These are phyloP conservation scores for Aspergillus baeticus DNA, from an alignment of 495 filamentous ascomycete species.

Conservation along the genomic window DNA sequence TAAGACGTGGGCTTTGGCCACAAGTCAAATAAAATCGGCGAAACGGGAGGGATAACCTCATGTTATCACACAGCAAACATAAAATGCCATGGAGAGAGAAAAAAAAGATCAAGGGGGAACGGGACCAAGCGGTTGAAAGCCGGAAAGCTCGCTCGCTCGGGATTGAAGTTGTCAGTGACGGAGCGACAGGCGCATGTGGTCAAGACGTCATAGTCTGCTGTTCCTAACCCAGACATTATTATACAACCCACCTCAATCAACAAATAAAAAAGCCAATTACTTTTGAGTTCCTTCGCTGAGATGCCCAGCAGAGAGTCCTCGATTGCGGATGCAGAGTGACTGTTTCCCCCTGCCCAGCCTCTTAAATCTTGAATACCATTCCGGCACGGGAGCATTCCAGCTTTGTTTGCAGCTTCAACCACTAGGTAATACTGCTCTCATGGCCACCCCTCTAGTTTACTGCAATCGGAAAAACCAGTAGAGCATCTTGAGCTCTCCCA, in stretches of 20 bases:
- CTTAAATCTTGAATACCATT: no score
- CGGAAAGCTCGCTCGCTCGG: neutral
- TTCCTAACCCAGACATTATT: neutral
- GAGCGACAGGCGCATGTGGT: constrained; percentile 13
- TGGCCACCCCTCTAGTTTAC: neutral
- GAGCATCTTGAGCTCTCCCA: neutral
- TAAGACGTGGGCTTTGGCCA: constrained; percentile 26
- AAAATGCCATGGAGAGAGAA: constrained; percentile 6
- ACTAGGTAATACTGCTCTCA: neutral
- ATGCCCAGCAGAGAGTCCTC: no score
- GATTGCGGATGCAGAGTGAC: no score
- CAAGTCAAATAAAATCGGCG: constrained; percentile 54
- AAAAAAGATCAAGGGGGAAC: neutral
- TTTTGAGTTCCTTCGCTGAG: no score
- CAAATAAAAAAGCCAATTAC: no score
- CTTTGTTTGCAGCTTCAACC: no score
- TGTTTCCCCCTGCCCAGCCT: no score
- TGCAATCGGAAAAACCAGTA: constrained; percentile 5
- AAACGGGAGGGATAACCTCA: constrained; percentile 54
- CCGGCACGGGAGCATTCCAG: no score
- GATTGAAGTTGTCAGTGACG: neutral
- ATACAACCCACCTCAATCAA: no score
- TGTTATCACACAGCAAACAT: constrained; percentile 32
- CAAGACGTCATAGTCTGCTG: constrained; percentile 12
- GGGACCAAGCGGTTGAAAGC: neutral